phyloP scores from a whole-genome alignment of 176 grass and related monocot genomes.

The Aegilops sharonensis region DNA sequence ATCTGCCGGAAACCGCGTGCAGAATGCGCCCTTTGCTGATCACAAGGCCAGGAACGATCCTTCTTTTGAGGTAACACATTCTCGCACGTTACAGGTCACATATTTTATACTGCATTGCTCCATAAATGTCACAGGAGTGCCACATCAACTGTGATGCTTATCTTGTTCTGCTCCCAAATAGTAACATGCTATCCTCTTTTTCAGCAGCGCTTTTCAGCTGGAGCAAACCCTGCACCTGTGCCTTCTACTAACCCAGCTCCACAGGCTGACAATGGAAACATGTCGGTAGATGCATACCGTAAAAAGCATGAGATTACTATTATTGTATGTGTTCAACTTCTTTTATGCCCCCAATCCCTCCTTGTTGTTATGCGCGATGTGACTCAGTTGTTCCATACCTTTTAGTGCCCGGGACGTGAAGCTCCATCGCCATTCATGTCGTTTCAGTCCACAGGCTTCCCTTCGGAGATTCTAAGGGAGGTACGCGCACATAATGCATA shows the following conservation, averaged over 20 bases:
- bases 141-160: neutral
- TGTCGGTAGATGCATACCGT: conserved; percentile 67
- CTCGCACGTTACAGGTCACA: neutral
- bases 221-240: neutral
- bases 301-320: conserved; percentile 80
- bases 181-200: conserved; percentile 27
- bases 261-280: conserved; percentile 38
- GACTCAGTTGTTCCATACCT: neutral
- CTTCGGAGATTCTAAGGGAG: conserved; percentile 73
- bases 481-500: conserved; percentile 30
- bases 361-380: neutral
- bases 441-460: conserved; percentile 74
- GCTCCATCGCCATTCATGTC: conserved; percentile 62
- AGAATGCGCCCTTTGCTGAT: neutral
- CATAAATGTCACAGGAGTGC: neutral
- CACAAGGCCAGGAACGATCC: conserved; percentile 11
- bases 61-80: conserved; percentile 14
- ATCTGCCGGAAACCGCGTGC: neutral
- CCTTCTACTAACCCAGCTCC: neutral
- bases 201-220: conserved; percentile 33
- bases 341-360: neutral
- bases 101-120: neutral
- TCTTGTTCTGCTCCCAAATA: neutral
- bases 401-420: conserved; percentile 56
- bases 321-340: conserved; percentile 41